Percentiles rank a stretch among this genome's conserved stretches.
Conservation (phyloP, 1,139 yeast species). For the Pichia sp. region DNA sequence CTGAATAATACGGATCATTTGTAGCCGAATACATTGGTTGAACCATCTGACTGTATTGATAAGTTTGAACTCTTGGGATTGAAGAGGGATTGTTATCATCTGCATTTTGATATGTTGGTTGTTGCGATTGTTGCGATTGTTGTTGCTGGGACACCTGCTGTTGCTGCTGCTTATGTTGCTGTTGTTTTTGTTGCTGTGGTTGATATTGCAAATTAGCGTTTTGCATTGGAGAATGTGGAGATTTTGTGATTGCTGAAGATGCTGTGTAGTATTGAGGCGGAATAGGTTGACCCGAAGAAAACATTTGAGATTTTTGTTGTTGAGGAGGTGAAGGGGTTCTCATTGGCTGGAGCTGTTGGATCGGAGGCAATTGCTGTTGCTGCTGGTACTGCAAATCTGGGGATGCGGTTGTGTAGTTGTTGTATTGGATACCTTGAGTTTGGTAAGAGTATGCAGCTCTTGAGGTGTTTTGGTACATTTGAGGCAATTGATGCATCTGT, state of each 20-base stretch:
- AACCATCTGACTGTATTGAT: neutral
- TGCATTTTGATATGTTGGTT: neutral
- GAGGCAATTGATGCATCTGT: neutral
- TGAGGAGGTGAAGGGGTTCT: slow-evolving; percentile 2
- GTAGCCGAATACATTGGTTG: neutral
- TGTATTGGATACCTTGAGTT: neutral
- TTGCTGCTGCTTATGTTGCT: neutral
- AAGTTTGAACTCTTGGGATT: neutral
- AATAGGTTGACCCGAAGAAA: neutral
- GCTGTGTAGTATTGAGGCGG: neutral
- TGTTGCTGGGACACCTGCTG: no score
- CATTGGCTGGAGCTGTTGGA: slow-evolving; percentile 4
- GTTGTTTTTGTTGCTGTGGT: neutral
- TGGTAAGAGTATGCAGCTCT: slow-evolving; percentile 3
- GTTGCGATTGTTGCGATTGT: neutral
- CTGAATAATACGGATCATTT: neutral
- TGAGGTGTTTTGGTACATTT: neutral
- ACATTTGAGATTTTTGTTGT: slow-evolving; percentile 1
- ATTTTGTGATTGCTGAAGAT: neutral
- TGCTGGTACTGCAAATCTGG: slow-evolving; percentile 8
- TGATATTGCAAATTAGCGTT: neutral
- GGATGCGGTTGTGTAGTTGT: neutral
- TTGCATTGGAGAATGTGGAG: neutral
- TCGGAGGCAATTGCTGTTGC: slow-evolving; percentile 7
- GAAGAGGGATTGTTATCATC: neutral